phyloP scores from a whole-genome alignment of 495 filamentous ascomycete genomes.

The Corynascus novoguineensis region DNA sequence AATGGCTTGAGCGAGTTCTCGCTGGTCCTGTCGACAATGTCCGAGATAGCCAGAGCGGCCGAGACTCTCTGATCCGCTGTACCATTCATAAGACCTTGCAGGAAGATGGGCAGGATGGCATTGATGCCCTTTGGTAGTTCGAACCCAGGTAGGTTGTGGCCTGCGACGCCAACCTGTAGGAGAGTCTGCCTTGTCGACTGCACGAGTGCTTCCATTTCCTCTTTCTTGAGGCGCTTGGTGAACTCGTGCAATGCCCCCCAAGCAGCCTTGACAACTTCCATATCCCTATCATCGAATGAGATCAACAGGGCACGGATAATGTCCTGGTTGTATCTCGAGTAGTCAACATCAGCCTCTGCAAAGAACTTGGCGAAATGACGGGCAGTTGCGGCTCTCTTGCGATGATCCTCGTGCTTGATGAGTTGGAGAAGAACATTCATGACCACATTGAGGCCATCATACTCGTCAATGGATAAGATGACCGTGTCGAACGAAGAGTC shows the following conservation, averaged over 20 bases:
- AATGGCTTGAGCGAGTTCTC: slow-evolving; percentile 81
- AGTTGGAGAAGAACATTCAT: slow-evolving; percentile 88
- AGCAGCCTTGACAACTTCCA: slow-evolving; percentile 80
- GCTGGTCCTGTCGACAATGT: slow-evolving; percentile 87
- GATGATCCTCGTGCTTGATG: slow-evolving; percentile 88
- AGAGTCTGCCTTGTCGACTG: slow-evolving; percentile 77
- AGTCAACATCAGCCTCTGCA: slow-evolving; percentile 71
- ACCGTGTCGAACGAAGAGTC: slow-evolving; percentile 78
- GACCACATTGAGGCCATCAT: slow-evolving; percentile 85
- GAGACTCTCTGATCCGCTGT: slow-evolving; percentile 85
- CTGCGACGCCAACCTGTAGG: slow-evolving; percentile 80
- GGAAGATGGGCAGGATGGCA: slow-evolving; percentile 91
- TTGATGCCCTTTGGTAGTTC: slow-evolving; percentile 95
- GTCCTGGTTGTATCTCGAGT: slow-evolving; percentile 89
- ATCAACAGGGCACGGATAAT: slow-evolving; percentile 83
- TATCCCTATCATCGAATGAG: slow-evolving; percentile 83
- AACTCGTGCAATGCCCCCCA: slow-evolving; percentile 87
- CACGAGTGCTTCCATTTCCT: slow-evolving; percentile 96
- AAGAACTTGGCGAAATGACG: slow-evolving; percentile 87
- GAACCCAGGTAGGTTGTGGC: slow-evolving; percentile 82
- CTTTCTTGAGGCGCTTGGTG: slow-evolving; percentile 84
- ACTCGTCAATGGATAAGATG: slow-evolving; percentile 88
- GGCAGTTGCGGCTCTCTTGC: slow-evolving; percentile 69
- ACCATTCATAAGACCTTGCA: slow-evolving; percentile 96
- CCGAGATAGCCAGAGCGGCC: slow-evolving; percentile 87